A percentile compares a stretch with the other conserved stretches of the same genome.
phyloP scores from a whole-genome alignment of 2,329 filamentous ascomycete genomes.

The Chlorencoelia australis region DNA sequence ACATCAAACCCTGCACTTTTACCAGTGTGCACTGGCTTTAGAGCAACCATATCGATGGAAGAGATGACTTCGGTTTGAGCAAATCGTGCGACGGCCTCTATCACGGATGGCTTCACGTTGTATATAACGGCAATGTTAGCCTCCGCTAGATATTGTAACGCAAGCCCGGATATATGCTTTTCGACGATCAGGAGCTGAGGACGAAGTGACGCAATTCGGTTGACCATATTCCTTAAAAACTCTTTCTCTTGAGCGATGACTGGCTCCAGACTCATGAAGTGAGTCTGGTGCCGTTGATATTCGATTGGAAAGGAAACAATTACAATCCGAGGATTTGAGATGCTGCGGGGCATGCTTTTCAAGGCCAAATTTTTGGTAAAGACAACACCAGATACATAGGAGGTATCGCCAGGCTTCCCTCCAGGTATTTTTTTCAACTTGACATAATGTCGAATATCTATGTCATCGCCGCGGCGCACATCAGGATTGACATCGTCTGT shows the following conservation, averaged over 20 bases:
- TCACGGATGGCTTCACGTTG: conserved; percentile 92
- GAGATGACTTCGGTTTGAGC: conserved; percentile 88
- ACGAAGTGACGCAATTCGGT: conserved; percentile 74
- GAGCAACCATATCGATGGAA: conserved; percentile 83
- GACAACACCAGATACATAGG: conserved; percentile 93
- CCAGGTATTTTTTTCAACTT: conserved; percentile 96
- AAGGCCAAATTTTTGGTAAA: conserved; percentile 95
- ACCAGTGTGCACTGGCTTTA: conserved; percentile 65
- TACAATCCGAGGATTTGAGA: conserved; percentile 74
- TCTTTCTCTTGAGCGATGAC: conserved; percentile 96
- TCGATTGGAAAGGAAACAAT: conserved; percentile 94
- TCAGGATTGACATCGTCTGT: conserved; percentile 93
- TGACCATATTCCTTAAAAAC: conserved; percentile 83
- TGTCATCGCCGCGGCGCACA: conserved; percentile 81
- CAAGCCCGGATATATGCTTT: conserved; percentile 83
- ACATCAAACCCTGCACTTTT: conserved; percentile 84
- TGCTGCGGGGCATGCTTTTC: conserved; percentile 89
- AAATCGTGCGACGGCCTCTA: conserved; percentile 88
- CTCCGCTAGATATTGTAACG: conserved; percentile 77
- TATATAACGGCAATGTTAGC: conserved; percentile 88
- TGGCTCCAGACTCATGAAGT: conserved; percentile 97
- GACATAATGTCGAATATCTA: conserved; percentile 95
- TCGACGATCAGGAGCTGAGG: conserved; percentile 87
- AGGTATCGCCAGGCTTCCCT: conserved; percentile 79
- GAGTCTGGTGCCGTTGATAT: conserved; percentile 82